Conservation (phyloP, 352 stramenopile genomes). For the Paralagenidium karlingii region DNA sequence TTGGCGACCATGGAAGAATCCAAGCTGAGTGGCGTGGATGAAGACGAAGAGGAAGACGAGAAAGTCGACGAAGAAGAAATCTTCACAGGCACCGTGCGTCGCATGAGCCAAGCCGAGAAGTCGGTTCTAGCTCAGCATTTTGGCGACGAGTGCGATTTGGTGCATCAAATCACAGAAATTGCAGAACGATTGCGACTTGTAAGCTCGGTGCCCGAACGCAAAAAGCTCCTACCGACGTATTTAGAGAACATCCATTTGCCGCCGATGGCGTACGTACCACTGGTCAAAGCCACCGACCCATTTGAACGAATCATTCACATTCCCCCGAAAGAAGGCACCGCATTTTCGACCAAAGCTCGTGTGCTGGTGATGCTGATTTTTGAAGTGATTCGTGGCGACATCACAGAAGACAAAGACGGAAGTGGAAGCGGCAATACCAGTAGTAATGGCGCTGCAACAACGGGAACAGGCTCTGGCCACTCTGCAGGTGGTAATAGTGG, state of each 20-base stretch:
- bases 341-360: conserved; percentile 78
- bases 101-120: conserved; percentile 75
- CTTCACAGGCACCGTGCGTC: conserved; percentile 38
- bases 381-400: conserved; percentile 72
- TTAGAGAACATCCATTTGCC: conserved; percentile 71
- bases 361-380: conserved; percentile 84
- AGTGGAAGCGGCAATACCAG: no score
- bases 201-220: conserved; percentile 63
- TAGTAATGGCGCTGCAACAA: no score
- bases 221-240: conserved; percentile 63
- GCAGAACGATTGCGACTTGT: conserved; percentile 74
- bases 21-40: not conserved
- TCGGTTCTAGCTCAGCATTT: conserved; percentile 74
- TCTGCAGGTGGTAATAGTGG: no score
- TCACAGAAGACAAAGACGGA: no score
- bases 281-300: conserved; percentile 79
- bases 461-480: no score
- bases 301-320: conserved; percentile 82
- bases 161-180: conserved; percentile 83
- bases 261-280: conserved; percentile 80
- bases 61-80: conserved; percentile 43
- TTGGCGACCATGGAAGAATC: conserved; percentile 35
- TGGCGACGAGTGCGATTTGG: conserved; percentile 78
- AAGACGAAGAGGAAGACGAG: conserved; percentile 27
- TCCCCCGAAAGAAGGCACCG: conserved; percentile 74